Evolutionary conservation across 495 filamentous ascomycete species (phyloP), one percentile per base, ranked within the genome.

Genomic region (Geoglossum glabrum): DNA sequence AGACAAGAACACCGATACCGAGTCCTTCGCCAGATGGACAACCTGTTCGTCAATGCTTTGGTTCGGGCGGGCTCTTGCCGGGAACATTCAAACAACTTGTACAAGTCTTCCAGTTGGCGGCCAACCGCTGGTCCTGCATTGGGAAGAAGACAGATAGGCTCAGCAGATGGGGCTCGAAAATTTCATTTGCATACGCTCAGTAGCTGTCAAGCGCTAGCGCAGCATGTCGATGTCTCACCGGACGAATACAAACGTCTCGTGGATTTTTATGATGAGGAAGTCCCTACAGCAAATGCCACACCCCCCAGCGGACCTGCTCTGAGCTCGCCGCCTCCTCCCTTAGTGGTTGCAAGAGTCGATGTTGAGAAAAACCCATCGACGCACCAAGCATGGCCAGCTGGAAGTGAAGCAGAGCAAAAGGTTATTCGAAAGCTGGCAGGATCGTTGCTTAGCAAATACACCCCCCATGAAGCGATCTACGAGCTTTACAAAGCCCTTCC

Each of bases 21-120:
- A 57, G 55, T 60, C 63, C 60, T 43, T 57, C 60, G 61, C 59
- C 63, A 57, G 61, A 71, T 78, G 65, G 77, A 80, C 61, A 68
- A 64, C 55, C 67, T 77, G 60, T 87, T 89, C 67, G 76, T 87
- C 59, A 69, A 73, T 61, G 80, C 81, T 46, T 68, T 87, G 57
- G 79, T 80, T 57, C 69, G 75, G 60, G 85, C 82, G 51, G 74
- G 80, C 50, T 72, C 76, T 56, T 86, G 83, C 63, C 69, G 69
- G 60, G 71, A 76, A 26, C 82, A 85, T 64, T 34, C 70, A 68
- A 58, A 61, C 13, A 21, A 19, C 36, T 46, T 17, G 15, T 38
- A 57, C 55, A 23, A 30, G 25, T 26, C 31, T 30, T 23, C 55
- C 25, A 19, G 17, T 52, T 52, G 49, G 49, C 49, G 21, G 30